These are phyloP conservation scores for Nannochloropsis gaditana DNA, from an alignment of 108 stramenopile species.

Conservation along the genomic window DNA sequence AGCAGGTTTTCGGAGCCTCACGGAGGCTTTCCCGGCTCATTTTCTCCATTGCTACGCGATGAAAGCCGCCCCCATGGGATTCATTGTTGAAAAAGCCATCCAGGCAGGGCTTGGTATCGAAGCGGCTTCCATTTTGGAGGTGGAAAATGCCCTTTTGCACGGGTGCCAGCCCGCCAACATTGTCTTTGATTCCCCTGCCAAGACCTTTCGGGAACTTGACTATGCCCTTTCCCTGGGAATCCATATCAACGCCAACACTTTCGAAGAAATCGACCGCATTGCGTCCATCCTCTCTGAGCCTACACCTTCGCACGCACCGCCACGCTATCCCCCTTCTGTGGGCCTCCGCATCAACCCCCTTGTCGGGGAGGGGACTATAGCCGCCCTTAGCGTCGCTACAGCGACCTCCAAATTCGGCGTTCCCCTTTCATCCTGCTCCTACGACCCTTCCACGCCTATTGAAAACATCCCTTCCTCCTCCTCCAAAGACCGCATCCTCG, in stretches of 20 bases:
- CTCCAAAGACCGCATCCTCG: constrained; percentile 15
- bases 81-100: constrained; percentile 41
- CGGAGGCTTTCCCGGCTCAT: constrained; percentile 28
- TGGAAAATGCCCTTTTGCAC: constrained; percentile 43
- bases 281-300: constrained; percentile 21
- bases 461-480: not conserved
- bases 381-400: constrained; percentile 44
- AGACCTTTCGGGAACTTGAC: constrained; percentile 42
- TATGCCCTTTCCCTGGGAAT: constrained; percentile 37
- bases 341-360: constrained; percentile 51
- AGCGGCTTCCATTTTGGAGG: constrained; percentile 47
- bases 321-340: constrained; percentile 15
- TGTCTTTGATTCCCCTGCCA: constrained; percentile 51
- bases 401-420: constrained; percentile 52
- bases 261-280: constrained; percentile 49
- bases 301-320: too few species aligned
- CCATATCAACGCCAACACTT: constrained; percentile 45
- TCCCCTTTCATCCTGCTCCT: constrained; percentile 19
- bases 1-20: constrained; percentile 22
- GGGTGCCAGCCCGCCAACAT: constrained; percentile 41
- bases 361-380: constrained; percentile 43
- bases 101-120: constrained; percentile 48
- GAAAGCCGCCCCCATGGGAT: constrained; percentile 46
- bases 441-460: not conserved
- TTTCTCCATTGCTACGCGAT: constrained; percentile 48